These are phyloP conservation scores for Cryptomeria japonica DNA, from an alignment of 75 land plant species.

Conservation along the genomic window DNA sequence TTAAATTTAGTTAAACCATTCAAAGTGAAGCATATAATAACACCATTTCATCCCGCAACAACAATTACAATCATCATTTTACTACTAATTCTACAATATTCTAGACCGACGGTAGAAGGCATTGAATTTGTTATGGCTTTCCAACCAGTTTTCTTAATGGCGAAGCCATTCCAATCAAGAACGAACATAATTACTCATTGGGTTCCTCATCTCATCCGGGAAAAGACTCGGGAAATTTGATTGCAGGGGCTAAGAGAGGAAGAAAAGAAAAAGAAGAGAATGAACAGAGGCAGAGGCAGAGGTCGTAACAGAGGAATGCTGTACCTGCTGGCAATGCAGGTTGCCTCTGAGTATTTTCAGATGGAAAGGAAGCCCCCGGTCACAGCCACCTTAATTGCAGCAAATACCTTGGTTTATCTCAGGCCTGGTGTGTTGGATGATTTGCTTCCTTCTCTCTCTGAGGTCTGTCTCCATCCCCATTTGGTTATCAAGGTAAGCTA, in stretches of 20 bases:
- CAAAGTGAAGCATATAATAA: no score
- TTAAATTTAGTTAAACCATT: no score
- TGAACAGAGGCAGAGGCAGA: conserved; percentile 8
- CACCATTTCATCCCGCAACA: no score
- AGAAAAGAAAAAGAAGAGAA: not conserved
- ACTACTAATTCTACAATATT: not conserved
- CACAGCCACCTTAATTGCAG: conserved; percentile 70
- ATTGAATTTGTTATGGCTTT: not conserved
- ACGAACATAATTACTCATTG: not conserved
- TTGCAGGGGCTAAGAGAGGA: not conserved
- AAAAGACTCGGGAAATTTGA: not conserved
- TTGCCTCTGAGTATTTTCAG: conserved; percentile 50
- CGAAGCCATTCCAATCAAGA: not conserved
- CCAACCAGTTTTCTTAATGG: not conserved
- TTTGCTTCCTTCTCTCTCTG: conserved; percentile 52
- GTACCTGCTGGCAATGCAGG: conserved; percentile 70
- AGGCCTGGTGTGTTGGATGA: conserved; percentile 64
- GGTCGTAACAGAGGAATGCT: conserved; percentile 55
- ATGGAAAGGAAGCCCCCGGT: conserved; percentile 82
- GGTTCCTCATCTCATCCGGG: not conserved
- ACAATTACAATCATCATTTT: no score
- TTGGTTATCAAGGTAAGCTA: conserved; percentile 68
- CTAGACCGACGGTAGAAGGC: not conserved
- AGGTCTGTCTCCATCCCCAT: conserved; percentile 83
- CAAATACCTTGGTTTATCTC: conserved; percentile 65